These are phyloP conservation scores for Colletotrichum caudatum DNA, from an alignment of 2,329 filamentous ascomycete species.

Conservation along the genomic window DNA sequence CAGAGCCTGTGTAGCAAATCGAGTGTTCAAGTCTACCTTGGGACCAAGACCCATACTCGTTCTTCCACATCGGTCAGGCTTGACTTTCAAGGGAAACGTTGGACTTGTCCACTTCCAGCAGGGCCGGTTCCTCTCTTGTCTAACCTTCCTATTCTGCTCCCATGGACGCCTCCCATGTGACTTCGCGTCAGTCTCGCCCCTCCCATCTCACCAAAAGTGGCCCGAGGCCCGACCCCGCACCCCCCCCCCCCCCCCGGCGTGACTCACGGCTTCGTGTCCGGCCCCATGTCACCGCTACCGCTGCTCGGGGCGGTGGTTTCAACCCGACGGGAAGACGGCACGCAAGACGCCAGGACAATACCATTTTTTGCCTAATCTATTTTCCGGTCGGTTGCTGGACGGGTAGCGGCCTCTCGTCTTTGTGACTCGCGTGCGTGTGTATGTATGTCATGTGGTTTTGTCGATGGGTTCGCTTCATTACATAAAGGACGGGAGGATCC, in stretches of 20 bases:
- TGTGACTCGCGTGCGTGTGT: background rate
- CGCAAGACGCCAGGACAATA: background rate
- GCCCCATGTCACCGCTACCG: background rate
- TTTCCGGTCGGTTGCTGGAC: background rate
- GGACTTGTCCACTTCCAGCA: background rate
- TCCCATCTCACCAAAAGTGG: background rate
- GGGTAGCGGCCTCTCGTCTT: background rate
- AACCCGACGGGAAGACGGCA: background rate
- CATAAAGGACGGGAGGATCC: conserved; percentile 34
- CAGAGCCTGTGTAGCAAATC: background rate
- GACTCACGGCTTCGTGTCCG: conserved; percentile 45
- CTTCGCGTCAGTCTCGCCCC: conserved; percentile 48
- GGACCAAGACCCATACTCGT: too few relatives aligned
- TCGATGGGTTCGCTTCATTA: conserved; percentile 22
- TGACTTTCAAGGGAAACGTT: background rate
- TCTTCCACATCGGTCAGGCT: background rate
- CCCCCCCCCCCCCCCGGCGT: conserved; percentile 40
- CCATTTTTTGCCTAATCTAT: background rate
- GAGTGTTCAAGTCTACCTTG: background rate
- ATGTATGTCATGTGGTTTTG: conserved; percentile 8
- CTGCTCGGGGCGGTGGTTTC: background rate
- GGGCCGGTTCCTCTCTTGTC: background rate
- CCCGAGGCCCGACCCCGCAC: conserved; percentile 19
- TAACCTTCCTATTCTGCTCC: background rate
- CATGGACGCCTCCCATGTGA: conserved; percentile 45